phyloP scores from a whole-genome alignment of 768 basidiomycete species.

The Auricularia cornea region DNA sequence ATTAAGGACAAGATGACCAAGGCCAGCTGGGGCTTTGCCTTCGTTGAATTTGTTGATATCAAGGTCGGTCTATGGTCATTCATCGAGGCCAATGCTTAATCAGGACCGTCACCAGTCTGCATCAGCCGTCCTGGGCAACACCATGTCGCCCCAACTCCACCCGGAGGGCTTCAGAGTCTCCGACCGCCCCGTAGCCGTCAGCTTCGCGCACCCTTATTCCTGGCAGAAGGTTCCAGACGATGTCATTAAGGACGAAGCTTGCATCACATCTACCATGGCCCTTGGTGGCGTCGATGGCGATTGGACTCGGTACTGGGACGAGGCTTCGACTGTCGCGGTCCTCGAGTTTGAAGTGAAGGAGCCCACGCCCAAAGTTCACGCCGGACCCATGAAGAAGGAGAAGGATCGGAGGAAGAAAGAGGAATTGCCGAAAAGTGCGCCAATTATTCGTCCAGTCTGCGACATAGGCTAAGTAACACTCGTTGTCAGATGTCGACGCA shows the following conservation, averaged over 20 bases:
- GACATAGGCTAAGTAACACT: no score
- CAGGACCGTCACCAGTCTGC: constrained; percentile 52
- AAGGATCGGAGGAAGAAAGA: constrained; percentile 20
- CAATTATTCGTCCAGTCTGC: no score
- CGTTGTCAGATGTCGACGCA: constrained; percentile 30
- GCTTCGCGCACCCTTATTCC: constrained; percentile 87
- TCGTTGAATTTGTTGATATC: constrained; percentile 83
- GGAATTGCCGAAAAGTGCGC: constrained; percentile 24
- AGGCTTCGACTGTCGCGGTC: constrained; percentile 64
- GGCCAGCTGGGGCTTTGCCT: constrained; percentile 89
- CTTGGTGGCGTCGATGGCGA: constrained; percentile 65
- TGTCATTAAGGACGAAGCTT: constrained; percentile 68
- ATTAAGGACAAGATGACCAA: constrained; percentile 84
- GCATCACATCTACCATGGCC: constrained; percentile 53
- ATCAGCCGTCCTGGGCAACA: constrained; percentile 69
- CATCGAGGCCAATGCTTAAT: background rate
- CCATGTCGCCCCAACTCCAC: constrained; percentile 78
- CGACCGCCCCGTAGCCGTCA: constrained; percentile 79
- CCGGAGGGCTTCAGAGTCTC: constrained; percentile 93
- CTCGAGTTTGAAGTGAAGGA: constrained; percentile 75
- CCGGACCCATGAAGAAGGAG: constrained; percentile 13
- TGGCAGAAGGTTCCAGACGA: constrained; percentile 76
- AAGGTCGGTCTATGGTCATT: constrained; percentile 42
- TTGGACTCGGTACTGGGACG: constrained; percentile 91
- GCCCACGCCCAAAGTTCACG: constrained; percentile 27